Base-by-base conservation (phyloP, 2,329 filamentous ascomycete species). In the Paracorniculantispora psalliotae region DNA sequence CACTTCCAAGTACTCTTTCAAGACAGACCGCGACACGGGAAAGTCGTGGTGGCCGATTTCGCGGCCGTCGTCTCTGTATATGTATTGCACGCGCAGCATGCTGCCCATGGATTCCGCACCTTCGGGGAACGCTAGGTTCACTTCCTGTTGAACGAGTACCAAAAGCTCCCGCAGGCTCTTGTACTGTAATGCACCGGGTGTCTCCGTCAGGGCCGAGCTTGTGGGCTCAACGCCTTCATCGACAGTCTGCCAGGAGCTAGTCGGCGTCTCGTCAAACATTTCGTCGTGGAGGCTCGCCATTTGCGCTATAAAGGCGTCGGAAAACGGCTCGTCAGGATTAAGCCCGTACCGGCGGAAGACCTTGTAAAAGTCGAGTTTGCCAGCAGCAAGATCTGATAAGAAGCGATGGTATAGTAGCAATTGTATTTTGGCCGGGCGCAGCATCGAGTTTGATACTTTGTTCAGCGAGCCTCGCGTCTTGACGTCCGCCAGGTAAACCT, bases 401-500 rank as follows among this genome's bases (percentile, higher is more conserved):
- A 97, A 85, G 26, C 87, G 86, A 64, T 93, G 92, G 69, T 97
- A 99, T 0, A 97, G 77, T 73, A 96, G 92, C 0, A 97, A 79
- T 69, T 99, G 94, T 61, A 97, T 87, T 65, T 88, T 85, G 0
- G 92, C 90, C 0, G 91, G 90, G 12, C 89, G 83, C 30, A 93
- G 82, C 47, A 91, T 79, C 0, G 86, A 83, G 1, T 84, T 77
- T 23, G 85, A 83, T 1, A 82, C 79, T 1, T 92, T 90, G 2
- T 90, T 69, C 2, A 79, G 81, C 4, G 81, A 84, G 1, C 79
- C 81, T 19, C 92, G 83, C 0, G 93, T 97, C 73, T 99, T 99
- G 63, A 96, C 85, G 66, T 99, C 94, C 0, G 86, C 87, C 51
- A 99, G 77, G 71, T 96, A 97, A n/a, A 83, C 69, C 61, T 75